Base-by-base conservation (phyloP, 129 eudicot species). In the Chrysanthemum seticuspe region DNA sequence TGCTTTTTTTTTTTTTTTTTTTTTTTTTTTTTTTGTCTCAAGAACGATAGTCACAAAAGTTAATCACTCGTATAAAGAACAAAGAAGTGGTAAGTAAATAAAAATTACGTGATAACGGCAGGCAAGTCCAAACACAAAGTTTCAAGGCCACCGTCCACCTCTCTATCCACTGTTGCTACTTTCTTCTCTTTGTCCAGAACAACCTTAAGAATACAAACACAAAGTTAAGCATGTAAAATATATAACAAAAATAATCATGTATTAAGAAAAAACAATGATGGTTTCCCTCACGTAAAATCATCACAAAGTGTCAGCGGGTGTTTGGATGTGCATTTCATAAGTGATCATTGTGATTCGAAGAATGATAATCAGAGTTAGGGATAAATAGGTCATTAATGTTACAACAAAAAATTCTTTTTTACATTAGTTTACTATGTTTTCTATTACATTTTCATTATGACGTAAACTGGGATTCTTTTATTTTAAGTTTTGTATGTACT, bases 101-200 rank as follows among this genome's bases (percentile, higher is more conserved):
- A 51, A 56, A 71, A 14, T 71, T 88, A 94, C 99, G 99, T 90
- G 78, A 90, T 77, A 15, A 94, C 96, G 62, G 96, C 96, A 21
- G 99, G 99, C 75, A 94, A 78, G 67, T 90, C 97, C 74, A 94
- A 71, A 72, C 91, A 84, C 77, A 94, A 23, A 0, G 96, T 90
- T 86, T 94, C 99, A 56, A 88, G 81, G 47, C 99, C 99, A 67
- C 94, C 97, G 61, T 94, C 99, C 69, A 94, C 99, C 82, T 94
- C 99, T 82, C 99, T 86, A 70, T 94, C 99, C 47, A 94, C 94
- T 34, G 91, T 88, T 23, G 85, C 96, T 63, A 71, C 72, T 49
- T 94, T 83, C 72, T 94, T 94, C 76, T 81, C 91, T 84, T 84
- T 84, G 85, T 90, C 96, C 49, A 94, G 83, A 76, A 94, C 94